Conservation (phyloP, 2,329 filamentous ascomycete genomes). For the Xylaria sp. region DNA sequence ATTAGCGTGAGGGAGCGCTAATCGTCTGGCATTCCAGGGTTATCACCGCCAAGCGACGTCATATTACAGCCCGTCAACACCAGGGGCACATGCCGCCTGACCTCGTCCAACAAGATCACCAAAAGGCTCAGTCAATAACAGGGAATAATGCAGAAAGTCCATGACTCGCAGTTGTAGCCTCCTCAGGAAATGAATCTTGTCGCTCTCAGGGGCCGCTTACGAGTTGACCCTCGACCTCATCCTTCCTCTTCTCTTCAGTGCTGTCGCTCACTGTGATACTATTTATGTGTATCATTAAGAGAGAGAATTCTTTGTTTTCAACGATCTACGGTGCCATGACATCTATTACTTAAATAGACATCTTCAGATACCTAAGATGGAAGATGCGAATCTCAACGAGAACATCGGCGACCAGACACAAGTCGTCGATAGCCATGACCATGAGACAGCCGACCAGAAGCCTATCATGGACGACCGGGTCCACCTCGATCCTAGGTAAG, state of each 20-base stretch:
- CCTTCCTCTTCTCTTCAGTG: not conserved
- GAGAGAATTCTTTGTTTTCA: not conserved
- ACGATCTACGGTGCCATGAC: not conserved
- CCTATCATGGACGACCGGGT: slow-evolving; percentile 43
- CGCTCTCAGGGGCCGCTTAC: not conserved
- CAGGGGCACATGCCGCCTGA: slow-evolving; percentile 20
- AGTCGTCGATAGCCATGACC: slow-evolving; percentile 22
- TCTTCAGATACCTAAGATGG: slow-evolving; percentile 41
- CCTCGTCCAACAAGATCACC: not conserved
- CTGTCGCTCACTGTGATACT: not conserved
- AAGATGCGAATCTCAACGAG: slow-evolving; percentile 44
- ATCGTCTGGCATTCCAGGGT: slow-evolving; percentile 14
- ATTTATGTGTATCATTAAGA: not conserved
- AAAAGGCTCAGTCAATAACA: not conserved
- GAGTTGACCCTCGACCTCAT: not conserved
- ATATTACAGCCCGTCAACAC: slow-evolving; percentile 15
- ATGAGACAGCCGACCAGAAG: slow-evolving; percentile 32
- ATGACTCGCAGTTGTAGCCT: not conserved
- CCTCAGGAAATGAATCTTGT: not conserved
- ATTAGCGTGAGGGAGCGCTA: slow-evolving; percentile 2
- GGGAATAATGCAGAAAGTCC: not conserved
- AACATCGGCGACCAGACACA: slow-evolving; percentile 42
- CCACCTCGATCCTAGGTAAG: slow-evolving; percentile 50
- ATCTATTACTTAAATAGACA: not conserved
- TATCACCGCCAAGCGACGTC: slow-evolving; percentile 31